Evolutionary conservation across 371 early-diverging fungal species (phyloP), one percentile per base, ranked within the genome.

Genomic region (Coemansia sp.): DNA sequence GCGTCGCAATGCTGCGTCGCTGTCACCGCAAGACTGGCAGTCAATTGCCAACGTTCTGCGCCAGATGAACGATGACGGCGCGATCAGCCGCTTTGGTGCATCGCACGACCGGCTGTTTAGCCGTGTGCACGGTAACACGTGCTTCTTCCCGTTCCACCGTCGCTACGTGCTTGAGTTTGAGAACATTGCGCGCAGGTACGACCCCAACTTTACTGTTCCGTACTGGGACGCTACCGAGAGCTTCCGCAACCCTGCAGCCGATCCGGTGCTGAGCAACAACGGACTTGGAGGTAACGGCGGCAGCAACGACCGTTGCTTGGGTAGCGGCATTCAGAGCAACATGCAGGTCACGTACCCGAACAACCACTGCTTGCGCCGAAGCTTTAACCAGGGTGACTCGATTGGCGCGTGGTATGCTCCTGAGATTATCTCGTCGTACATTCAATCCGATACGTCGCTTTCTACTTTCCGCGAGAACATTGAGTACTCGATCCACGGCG

Each of bases 171-270:
- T 60, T 4, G 76, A 79, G 52, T 77, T 77, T 34, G 85, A 85
- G 63, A 51, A 64, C 53, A 60, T 69, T 42, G 69, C 78, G 22
- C 74, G 71, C 56, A 61, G n/a, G n/a, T 73, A 74, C 51, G 74
- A 85, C 63, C 69, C 83, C 18, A 68, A 64, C 61, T 79, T 83
- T 65, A 54, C 59, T 5, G 58, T 85, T 4, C 85, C 85, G 5
- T 85, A 84, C 77, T 85, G 84, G 84, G 80, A 83, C 18, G 61
- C 66, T 0, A 62, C 77, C 11, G 50, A 54, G 42, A 76, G 76
- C 58, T 67, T 39, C 55, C 72, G 65, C 59, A 66, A 53, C 27
- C 75, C 72, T 4, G 64, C 59, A 2, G 37, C 31, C n/a, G 61
- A 60, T 29, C 61, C 70, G 2, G 39, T 75, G 53, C 67, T 78